A percentile compares a stretch with the other conserved stretches of the same genome.
These are phyloP conservation scores for Spathaspora girioi DNA, from an alignment of 805 yeast genomes.

Conservation along the genomic window DNA sequence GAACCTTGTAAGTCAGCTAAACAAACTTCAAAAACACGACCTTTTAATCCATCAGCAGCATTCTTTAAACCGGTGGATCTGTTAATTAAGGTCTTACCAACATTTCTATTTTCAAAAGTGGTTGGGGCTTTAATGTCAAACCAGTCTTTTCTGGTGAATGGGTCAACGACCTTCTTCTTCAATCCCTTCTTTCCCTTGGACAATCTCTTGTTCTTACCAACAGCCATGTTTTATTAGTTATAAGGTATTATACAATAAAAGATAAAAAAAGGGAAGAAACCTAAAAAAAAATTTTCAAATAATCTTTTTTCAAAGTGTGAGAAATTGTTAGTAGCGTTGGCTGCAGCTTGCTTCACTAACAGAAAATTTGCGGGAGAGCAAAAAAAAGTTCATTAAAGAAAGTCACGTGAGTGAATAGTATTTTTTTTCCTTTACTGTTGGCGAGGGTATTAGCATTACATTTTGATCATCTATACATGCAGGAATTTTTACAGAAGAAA, in stretches of 20 bases:
- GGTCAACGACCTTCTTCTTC: conserved; percentile 99
- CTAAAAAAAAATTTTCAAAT: neutral
- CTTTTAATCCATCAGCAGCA: conserved; percentile 97
- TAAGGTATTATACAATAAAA: neutral
- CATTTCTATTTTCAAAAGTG: conserved; percentile 96
- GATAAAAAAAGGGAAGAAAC: neutral
- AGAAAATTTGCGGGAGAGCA: neutral
- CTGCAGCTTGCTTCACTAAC: neutral
- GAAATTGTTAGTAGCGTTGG: neutral
- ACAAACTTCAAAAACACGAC: conserved; percentile 93
- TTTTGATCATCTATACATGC: no score
- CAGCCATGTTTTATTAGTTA: conserved; percentile 46
- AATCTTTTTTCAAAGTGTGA: neutral
- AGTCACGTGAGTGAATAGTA: neutral
- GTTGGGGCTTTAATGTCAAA: conserved; percentile 98
- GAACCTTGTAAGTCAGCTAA: conserved; percentile 98
- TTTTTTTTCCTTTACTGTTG: neutral
- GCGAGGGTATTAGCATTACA: no score
- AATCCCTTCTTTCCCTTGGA: conserved; percentile 92
- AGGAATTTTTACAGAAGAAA: neutral
- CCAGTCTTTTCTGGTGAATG: conserved; percentile 99
- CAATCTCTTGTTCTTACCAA: conserved; percentile 63
- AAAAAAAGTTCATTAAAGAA: neutral
- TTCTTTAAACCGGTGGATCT: conserved; percentile 96
- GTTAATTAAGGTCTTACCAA: conserved; percentile 98